phyloP scores from a whole-genome alignment of 352 stramenopile genomes.

The Pythium aquatile region DNA sequence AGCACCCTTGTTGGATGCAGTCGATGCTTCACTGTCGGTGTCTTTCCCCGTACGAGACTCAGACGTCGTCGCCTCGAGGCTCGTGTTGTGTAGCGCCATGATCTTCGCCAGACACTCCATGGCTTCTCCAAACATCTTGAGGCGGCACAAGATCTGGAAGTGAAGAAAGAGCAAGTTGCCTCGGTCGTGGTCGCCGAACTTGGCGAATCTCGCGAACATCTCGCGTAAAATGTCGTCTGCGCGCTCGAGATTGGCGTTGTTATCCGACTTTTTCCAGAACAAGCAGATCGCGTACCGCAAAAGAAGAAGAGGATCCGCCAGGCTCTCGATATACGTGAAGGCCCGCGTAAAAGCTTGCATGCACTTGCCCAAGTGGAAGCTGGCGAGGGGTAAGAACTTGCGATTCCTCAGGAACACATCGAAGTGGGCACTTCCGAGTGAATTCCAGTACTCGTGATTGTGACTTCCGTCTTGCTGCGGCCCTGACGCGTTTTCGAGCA shows the following conservation, averaged over 20 bases:
- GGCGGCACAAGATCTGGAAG: slow-evolving; percentile 58
- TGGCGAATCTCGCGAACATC: slow-evolving; percentile 51
- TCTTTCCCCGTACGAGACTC: not conserved
- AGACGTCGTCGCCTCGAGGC: not conserved
- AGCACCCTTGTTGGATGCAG: not conserved
- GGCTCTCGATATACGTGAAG: slow-evolving; percentile 62
- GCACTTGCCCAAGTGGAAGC: slow-evolving; percentile 51
- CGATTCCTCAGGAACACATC: slow-evolving; percentile 60
- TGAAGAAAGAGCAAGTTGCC: slow-evolving; percentile 55
- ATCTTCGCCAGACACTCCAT: slow-evolving; percentile 51
- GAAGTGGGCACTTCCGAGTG: slow-evolving; percentile 59
- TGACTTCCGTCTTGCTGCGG: slow-evolving; percentile 39
- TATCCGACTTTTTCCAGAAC: slow-evolving; percentile 53
- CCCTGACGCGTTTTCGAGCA: slow-evolving; percentile 53
- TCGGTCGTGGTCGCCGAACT: slow-evolving; percentile 62
- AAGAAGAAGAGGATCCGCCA: slow-evolving; percentile 56
- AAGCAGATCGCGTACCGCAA: slow-evolving; percentile 61
- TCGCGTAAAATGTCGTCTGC: slow-evolving; percentile 57
- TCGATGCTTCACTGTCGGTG: slow-evolving; percentile 2
- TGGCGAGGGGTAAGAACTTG: slow-evolving; percentile 54
- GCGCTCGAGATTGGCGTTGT: slow-evolving; percentile 41
- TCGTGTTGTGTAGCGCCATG: slow-evolving; percentile 24
- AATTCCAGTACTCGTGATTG: slow-evolving; percentile 66
- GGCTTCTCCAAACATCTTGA: slow-evolving; percentile 51
- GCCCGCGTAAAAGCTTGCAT: slow-evolving; percentile 57